Evolutionary conservation across 495 filamentous ascomycete genomes (phyloP), one percentile per base, ranked within the genome.

Genomic region (Aspergillus sparsus): DNA sequence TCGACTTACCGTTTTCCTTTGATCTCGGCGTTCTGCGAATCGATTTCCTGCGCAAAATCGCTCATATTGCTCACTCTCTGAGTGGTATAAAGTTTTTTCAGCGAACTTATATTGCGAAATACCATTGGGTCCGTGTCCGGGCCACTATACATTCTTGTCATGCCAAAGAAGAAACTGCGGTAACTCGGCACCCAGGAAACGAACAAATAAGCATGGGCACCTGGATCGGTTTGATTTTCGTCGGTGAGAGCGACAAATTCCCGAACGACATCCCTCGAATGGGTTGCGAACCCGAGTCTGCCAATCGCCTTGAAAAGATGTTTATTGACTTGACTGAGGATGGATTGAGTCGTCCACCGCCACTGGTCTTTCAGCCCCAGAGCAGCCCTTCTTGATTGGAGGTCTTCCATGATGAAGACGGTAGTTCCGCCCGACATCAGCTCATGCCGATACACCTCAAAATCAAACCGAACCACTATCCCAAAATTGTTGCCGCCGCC

Each of bases 401-500:
- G 16, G 32, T 50, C 47, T 32, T 50, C 47, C 47, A 50, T 50
- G 15, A 50, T 12, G 47, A 50, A 50, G 2, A 50, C 47, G 3
- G 6, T 50, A 5, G 18, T 21, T 32, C 47, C 47, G 27, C 47
- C 47, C 16, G 47, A 50, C 7, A 50, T 7, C 15, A 50, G 18
- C 16, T 8, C 11, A 13, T 50, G 47, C 3, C 47, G 47, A 32
- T 31, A 27, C 18, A 16, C 7, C 32, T 50, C 47, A 32, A 50
- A 50, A 32, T 50, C 47, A 32, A 50, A 50, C 6, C 47, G 47
- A 10, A 27, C 32, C 1, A 50, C 47, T 8, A 50, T 50, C 8
- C 47, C 47, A 16, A 50, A 50, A 32, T 50, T 50, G 47, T 50
- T 50, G 47, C 47, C 47, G 3, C 47, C 47, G 7, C 47, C 47